A percentile compares a stretch with the other conserved stretches of the same genome.
Evolutionary conservation across 345 rosid species (phyloP).

Genomic region (Physaria fendleri): DNA sequence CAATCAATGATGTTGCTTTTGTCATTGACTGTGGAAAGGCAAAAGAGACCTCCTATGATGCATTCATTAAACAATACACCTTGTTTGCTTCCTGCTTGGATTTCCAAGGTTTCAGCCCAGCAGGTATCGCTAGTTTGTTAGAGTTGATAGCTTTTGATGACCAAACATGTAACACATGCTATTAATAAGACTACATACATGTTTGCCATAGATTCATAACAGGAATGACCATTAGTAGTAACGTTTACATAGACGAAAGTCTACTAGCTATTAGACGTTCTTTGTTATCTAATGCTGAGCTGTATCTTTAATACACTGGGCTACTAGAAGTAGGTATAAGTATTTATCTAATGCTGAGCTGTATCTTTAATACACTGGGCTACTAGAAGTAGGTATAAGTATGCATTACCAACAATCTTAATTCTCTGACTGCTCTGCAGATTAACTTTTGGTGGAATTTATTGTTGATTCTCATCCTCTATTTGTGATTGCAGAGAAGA

Average conservation of each 20-base stretch:
- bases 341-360: neutral
- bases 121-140: conserved; percentile 49
- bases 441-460: neutral
- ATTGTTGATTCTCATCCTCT: conserved; percentile 16
- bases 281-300: neutral
- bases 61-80: conserved; percentile 91
- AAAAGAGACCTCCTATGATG: conserved; percentile 92
- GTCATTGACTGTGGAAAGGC: conserved; percentile 97
- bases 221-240: neutral
- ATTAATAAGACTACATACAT: neutral
- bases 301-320: conserved; percentile 1
- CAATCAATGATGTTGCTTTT: conserved; percentile 77
- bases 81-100: conserved; percentile 93
- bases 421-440: too few relatives aligned
- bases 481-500: conserved; percentile 55
- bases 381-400: neutral
- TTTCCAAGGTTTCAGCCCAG: conserved; percentile 85
- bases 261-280: neutral
- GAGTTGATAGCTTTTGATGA: conserved; percentile 8
- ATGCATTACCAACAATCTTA: neutral
- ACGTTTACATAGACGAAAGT: neutral
- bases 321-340: neutral
- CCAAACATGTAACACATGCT: neutral
- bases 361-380: neutral
- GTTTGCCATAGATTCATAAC: neutral